Evolutionary conservation across 768 basidiomycete genomes (phyloP).

Genomic region (Tylopilus sp.): DNA sequence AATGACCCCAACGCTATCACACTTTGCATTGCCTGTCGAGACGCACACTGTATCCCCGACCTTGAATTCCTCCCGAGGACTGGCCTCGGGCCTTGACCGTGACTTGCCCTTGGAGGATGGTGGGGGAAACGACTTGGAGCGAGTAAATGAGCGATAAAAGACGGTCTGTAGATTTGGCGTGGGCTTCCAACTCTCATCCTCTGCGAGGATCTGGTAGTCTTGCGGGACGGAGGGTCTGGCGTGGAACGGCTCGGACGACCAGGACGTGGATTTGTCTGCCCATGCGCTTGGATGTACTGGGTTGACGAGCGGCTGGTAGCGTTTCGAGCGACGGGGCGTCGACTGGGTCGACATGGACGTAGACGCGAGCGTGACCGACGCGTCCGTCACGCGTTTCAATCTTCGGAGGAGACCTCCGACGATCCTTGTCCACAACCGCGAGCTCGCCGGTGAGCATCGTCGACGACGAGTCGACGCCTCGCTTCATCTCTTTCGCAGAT

Average conservation of each 20-base stretch:
- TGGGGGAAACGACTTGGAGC: conserved; percentile 13
- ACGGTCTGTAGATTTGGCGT: conserved; percentile 17
- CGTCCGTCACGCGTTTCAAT: conserved; percentile 22
- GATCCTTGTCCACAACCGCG: conserved; percentile 5
- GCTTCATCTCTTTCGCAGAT: conserved; percentile 5
- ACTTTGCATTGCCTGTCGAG: conserved; percentile 39
- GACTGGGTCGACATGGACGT: conserved; percentile 16
- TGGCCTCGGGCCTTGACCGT: conserved; percentile 6
- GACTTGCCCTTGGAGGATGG: conserved; percentile 16
- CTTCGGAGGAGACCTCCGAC: conserved; percentile 1
- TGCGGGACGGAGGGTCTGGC: conserved; percentile 20
- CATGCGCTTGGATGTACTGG: conserved; percentile 25
- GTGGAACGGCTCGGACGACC: conserved; percentile 26
- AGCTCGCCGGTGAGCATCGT: conserved; percentile 8
- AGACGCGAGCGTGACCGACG: conserved; percentile 9
- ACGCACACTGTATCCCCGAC: conserved; percentile 71
- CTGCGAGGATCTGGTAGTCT: conserved; percentile 26
- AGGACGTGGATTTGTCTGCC: conserved; percentile 26
- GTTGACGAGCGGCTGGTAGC: conserved; percentile 32
- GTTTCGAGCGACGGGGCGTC: conserved; percentile 38
- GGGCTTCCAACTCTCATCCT: conserved; percentile 27
- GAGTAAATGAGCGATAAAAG: conserved; percentile 31
- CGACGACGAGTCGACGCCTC: background rate
- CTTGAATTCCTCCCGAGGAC: conserved; percentile 35
- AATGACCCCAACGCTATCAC: conserved; percentile 67